Base-by-base conservation (phyloP, 2,329 filamentous ascomycete species). In the Arachnomyces sp. region DNA sequence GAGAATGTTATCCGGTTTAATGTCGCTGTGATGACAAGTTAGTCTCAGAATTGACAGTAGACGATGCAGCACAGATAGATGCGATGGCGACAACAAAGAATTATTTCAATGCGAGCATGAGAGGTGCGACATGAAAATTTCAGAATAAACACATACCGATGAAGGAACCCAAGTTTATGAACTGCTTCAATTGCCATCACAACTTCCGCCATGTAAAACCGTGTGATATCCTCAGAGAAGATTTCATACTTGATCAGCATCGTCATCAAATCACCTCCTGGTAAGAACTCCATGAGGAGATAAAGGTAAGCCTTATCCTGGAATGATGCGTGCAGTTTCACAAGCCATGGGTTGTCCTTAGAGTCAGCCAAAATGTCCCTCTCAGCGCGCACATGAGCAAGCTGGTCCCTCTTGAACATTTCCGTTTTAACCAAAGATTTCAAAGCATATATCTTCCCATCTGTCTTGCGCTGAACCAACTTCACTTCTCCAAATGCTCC, bases 241-340 rank as follows among this genome's bases (percentile, higher is more conserved):
- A 98, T 95, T 63, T 98, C 92, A 59, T 98, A 98, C 74, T 96
- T 98, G 72, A 98, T 98, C 52, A 98, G 74, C 92, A 98, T 98
- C 3, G 92, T 98, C 92, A 98, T 98, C 62, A 98, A 67, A 69
- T 98, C 92, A 64, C 92, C 92, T 64, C 92, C 92, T 6, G 92
- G 92, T 63, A 98, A 76, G 67, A 96, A 98, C 67, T 98, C 92
- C 92, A 98, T 98, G 46, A 98, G 74, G 82, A 98, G 92, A 72
- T 98, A 98, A 28, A 98, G 73, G 69, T 95, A 98, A 51, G 92
- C 90, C 34, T 78, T 76, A 61, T 98, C 92, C 67, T 98, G 92
- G 73, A 98, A 98, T 1, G 92, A 96, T 9, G 92, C 95, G 70
- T 86, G 94, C 47, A 98, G 80, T 74, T 95, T 98, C 55, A 98